Evolutionary conservation across 345 rosid genomes (phyloP).

Genomic region (Hibiscus mutabilis): DNA sequence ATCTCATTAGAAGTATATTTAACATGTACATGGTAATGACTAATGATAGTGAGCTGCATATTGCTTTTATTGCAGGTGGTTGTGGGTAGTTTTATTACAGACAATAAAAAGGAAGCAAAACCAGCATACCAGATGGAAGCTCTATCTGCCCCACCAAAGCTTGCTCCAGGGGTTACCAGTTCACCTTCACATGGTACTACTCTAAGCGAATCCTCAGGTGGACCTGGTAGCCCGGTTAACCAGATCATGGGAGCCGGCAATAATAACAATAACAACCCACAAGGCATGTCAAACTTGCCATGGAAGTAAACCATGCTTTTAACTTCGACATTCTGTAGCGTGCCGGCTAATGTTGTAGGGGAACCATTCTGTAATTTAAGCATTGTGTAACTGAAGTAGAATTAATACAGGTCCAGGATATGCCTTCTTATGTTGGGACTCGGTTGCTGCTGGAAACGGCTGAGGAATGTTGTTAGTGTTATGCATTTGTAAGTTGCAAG

Average conservation of each 20-base stretch:
- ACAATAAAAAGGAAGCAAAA: slow-evolving; percentile 41
- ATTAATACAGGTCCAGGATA: neutral
- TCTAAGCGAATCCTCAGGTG: slow-evolving; percentile 56
- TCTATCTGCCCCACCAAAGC: slow-evolving; percentile 12
- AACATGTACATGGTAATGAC: neutral
- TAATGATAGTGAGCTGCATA: neutral
- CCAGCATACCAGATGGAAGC: slow-evolving; percentile 30
- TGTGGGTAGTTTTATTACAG: slow-evolving; percentile 59
- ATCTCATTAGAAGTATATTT: neutral
- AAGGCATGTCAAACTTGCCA: slow-evolving; percentile 35
- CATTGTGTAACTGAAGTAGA: slow-evolving; percentile 8
- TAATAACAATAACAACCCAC: slow-evolving; percentile 25
- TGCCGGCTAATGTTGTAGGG: slow-evolving; percentile 19
- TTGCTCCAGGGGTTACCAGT: slow-evolving; percentile 26
- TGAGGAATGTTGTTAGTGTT: slow-evolving; percentile 1
- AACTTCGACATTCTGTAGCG: neutral
- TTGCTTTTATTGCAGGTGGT: slow-evolving; percentile 35
- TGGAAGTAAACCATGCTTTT: slow-evolving; percentile 39
- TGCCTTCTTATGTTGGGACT: neutral
- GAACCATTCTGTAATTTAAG: slow-evolving; percentile 14
- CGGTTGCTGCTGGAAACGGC: neutral
- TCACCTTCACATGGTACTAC: slow-evolving; percentile 50
- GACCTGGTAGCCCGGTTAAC: slow-evolving; percentile 53
- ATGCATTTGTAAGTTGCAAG: neutral
- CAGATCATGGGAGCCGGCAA: slow-evolving; percentile 46